Evolutionary conservation across 2,329 filamentous ascomycete genomes (phyloP).

Genomic region (Diaporthe eres): DNA sequence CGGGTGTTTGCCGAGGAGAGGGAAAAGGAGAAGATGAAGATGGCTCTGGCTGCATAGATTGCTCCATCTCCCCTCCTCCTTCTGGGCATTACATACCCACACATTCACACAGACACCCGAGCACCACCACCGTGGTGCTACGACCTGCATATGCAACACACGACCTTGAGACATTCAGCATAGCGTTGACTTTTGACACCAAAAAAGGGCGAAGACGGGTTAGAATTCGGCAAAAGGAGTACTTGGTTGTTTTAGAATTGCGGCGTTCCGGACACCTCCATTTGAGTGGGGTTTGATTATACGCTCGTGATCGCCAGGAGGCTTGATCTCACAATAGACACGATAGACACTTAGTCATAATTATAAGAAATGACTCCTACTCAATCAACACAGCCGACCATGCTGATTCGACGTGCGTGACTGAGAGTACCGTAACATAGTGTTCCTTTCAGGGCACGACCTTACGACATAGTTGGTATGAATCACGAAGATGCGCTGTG

Average conservation of each 20-base stretch:
- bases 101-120: neutral
- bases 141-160: conserved; percentile 36
- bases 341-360: conserved; percentile 34
- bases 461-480: neutral
- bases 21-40: conserved; percentile 65
- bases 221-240: conserved; percentile 20
- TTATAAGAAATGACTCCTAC: conserved; percentile 3
- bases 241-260: conserved; percentile 25
- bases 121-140: conserved; percentile 25
- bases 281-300: conserved; percentile 27
- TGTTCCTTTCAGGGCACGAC: neutral
- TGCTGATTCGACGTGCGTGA: neutral
- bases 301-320: conserved; percentile 33
- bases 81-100: neutral
- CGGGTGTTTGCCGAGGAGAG: conserved; percentile 92
- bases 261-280: conserved; percentile 32
- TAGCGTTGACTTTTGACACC: conserved; percentile 40
- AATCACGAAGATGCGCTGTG: neutral
- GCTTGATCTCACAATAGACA: conserved; percentile 38
- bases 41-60: conserved; percentile 33
- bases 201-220: conserved; percentile 23
- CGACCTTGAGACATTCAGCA: conserved; percentile 38
- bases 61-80: neutral
- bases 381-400: neutral
- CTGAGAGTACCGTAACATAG: no score